Evolutionary conservation across 176 grass and related monocot genomes (phyloP), one percentile per base, ranked within the genome.

Genomic region (Elymus sibiricus): DNA sequence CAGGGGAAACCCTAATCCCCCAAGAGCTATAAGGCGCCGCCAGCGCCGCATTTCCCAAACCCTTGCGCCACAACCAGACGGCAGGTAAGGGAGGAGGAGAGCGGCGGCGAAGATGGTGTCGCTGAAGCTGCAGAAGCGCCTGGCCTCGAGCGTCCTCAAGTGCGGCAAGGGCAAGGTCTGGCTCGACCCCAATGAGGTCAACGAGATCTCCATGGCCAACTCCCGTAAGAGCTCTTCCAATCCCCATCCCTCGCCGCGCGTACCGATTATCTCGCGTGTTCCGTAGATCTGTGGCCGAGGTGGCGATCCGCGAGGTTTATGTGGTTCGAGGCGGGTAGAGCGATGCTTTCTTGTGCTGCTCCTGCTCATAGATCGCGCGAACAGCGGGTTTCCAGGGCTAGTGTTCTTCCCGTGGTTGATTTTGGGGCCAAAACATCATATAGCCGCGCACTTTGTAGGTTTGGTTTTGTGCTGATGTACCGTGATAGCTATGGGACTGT

Each of bases 121-220:
- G 51, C 81, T 92, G 35, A 92, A 92, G 44, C 86, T 92, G 28
- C 86, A 92, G 86, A 92, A 92, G 86, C 81, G 91, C 11, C 91
- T 92, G 25, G 79, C 91, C 64, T 37, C 87, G 15, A 92, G 91
- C 84, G 91, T 92, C 16, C 91, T 92, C 84, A 89, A 90, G 80
- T 92, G 91, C 68, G 87, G 91, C 29, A 92, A 92, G 87, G 87
- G 91, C 21, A 92, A 92, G 87, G 90, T 92, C 28, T 92, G 90
- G 90, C 90, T 92, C 29, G 90, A 92, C 77, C 90, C 90, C 74
- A 92, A 92, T 92, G 90, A 92, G 74, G 87, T 87, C 87, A 92
- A 84, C 80, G 90, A 92, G 87, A 92, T 92, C 87, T 90, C 91
- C 69, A 90, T 92, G 91, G 91, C 91, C 22, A 92, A 92, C 87